A percentile compares a stretch with the other conserved stretches of the same genome.
Conservation (phyloP, 768 basidiomycete genomes). For the Ramaria sp. region DNA sequence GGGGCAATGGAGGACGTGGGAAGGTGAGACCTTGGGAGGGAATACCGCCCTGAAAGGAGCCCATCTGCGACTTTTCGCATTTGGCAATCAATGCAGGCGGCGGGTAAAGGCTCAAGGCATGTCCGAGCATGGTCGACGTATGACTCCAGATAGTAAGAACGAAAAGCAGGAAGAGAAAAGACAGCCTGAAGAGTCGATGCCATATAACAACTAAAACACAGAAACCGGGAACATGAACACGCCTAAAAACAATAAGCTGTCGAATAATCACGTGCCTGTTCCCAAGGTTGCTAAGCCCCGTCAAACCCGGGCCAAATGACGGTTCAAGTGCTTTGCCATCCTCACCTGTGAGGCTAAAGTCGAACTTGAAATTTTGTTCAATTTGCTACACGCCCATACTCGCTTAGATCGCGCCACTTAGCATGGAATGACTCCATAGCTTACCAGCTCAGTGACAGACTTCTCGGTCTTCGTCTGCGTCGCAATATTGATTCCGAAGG, state of each 20-base stretch:
- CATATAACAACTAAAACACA: conserved; percentile 77
- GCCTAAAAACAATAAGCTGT: too few species aligned
- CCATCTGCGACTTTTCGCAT: conserved; percentile 90
- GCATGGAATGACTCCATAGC: conserved; percentile 13
- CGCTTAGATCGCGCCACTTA: not conserved
- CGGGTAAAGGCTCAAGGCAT: conserved; percentile 63
- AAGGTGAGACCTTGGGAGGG: conserved; percentile 37
- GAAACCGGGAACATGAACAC: not conserved
- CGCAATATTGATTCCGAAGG: conserved; percentile 81
- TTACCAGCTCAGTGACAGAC: conserved; percentile 88
- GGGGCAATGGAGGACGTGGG: conserved; percentile 16
- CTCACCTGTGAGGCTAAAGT: conserved; percentile 83
- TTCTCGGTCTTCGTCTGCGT: conserved; percentile 87
- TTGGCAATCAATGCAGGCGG: conserved; percentile 89
- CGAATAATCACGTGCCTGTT: conserved; percentile 49
- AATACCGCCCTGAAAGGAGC: conserved; percentile 85
- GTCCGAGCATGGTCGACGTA: conserved; percentile 42
- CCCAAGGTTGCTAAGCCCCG: conserved; percentile 85
- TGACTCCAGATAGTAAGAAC: conserved; percentile 50
- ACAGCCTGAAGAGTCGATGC: conserved; percentile 83
- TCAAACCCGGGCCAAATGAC: conserved; percentile 79
- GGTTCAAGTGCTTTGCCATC: conserved; percentile 83
- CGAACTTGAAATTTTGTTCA: conserved; percentile 90
- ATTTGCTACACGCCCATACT: conserved; percentile 57
- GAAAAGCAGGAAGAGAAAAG: conserved; percentile 74